Percentiles rank a stretch among this genome's conserved stretches.
phyloP scores from a whole-genome alignment of 2,329 filamentous ascomycete species.

The Arthrobotrys iridis region DNA sequence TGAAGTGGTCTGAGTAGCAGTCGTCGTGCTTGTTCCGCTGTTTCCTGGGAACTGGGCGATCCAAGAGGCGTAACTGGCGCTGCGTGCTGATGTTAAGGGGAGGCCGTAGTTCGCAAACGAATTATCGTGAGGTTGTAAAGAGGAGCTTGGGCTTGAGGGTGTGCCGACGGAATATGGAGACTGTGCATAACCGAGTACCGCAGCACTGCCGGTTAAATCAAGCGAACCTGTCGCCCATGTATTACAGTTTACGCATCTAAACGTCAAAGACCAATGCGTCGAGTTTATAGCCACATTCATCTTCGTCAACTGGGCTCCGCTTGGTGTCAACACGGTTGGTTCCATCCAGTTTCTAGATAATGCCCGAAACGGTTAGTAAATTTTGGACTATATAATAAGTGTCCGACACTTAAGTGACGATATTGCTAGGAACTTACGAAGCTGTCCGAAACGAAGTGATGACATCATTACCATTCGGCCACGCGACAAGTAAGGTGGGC shows the following conservation, averaged over 20 bases:
- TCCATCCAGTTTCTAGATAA: slow-evolving; percentile 63
- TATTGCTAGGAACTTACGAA: slow-evolving; percentile 58
- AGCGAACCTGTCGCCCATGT: slow-evolving; percentile 64
- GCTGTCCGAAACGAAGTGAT: slow-evolving; percentile 62
- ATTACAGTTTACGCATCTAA: slow-evolving; percentile 66
- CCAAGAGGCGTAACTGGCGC: slow-evolving; percentile 62
- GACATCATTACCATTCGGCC: slow-evolving; percentile 65
- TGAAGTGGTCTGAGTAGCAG: slow-evolving; percentile 56
- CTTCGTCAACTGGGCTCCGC: slow-evolving; percentile 64
- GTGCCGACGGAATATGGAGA: slow-evolving; percentile 60
- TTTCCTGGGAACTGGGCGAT: slow-evolving; percentile 57
- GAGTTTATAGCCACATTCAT: slow-evolving; percentile 67
- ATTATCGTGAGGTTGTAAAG: slow-evolving; percentile 62
- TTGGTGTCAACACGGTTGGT: slow-evolving; percentile 64
- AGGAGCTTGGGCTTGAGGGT: slow-evolving; percentile 59
- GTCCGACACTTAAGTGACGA: neutral
- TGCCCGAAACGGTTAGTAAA: neutral
- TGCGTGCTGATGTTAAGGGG: slow-evolving; percentile 61
- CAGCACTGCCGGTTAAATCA: slow-evolving; percentile 56
- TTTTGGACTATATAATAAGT: neutral
- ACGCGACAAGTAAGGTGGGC: slow-evolving; percentile 66
- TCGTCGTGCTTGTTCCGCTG: slow-evolving; percentile 45
- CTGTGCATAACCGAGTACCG: slow-evolving; percentile 63
- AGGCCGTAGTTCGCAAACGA: slow-evolving; percentile 67
- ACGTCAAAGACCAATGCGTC: slow-evolving; percentile 68